Conservation (phyloP, 345 rosid species). For the Lagerstroemia speciosa region DNA sequence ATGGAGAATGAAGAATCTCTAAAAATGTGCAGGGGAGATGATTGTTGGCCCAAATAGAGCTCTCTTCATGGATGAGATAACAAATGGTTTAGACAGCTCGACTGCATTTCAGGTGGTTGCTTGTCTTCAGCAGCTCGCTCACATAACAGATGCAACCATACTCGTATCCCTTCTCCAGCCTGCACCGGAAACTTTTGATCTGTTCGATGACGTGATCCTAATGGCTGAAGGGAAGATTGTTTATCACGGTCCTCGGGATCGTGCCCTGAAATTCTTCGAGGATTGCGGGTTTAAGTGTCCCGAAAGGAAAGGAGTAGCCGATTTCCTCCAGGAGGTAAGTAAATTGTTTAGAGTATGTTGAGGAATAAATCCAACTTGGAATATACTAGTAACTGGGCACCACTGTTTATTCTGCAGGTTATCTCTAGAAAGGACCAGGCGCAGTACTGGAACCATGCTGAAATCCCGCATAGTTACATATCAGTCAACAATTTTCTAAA, state of each 20-base stretch:
- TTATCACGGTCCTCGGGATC: constrained; percentile 45
- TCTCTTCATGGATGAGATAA: constrained; percentile 63
- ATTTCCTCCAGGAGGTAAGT: constrained; percentile 56
- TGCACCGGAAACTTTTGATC: constrained; percentile 50
- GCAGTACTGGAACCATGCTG: constrained; percentile 37
- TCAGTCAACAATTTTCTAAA: constrained; percentile 29
- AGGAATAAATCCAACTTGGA: too few species aligned
- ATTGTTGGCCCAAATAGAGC: constrained; percentile 57
- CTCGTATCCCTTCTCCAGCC: constrained; percentile 67
- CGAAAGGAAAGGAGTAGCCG: constrained; percentile 51
- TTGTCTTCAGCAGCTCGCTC: constrained; percentile 52
- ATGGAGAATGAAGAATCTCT: not conserved
- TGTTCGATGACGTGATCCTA: constrained; percentile 52
- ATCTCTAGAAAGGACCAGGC: constrained; percentile 57
- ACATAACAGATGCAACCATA: constrained; percentile 41
- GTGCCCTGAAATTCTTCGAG: constrained; percentile 34
- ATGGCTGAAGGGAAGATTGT: constrained; percentile 56
- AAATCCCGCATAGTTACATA: constrained; percentile 24
- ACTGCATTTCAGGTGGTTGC: constrained; percentile 51
- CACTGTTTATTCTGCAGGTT: constrained; percentile 29
- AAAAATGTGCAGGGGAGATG: constrained; percentile 47
- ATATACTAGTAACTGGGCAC: too few species aligned
- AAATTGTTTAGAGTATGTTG: too few species aligned
- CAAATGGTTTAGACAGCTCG: constrained; percentile 62
- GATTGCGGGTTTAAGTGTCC: constrained; percentile 59